Percentiles rank a stretch among this genome's conserved stretches.
phyloP scores from a whole-genome alignment of 257 asterid species.

The Solanum virginianum region DNA sequence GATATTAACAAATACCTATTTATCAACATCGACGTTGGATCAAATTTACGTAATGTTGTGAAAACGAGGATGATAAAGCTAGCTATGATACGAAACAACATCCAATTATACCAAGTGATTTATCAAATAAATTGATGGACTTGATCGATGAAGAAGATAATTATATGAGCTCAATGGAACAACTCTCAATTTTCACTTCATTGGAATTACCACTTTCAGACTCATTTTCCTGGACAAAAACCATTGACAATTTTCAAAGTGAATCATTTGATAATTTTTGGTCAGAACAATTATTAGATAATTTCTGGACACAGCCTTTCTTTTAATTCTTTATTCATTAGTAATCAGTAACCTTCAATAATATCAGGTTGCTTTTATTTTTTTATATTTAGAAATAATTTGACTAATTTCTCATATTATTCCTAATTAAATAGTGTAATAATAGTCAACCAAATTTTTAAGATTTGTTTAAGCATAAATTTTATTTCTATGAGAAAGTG shows the following conservation, averaged over 20 bases:
- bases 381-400: too few species aligned
- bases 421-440: not conserved
- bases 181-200: not conserved
- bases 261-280: conserved; percentile 3
- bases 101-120: not conserved
- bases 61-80: not conserved
- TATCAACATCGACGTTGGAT: not conserved
- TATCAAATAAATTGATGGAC: not conserved
- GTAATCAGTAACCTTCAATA: too few species aligned
- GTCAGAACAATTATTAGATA: conserved; percentile 10
- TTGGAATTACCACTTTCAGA: not conserved
- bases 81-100: not conserved
- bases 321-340: not conserved
- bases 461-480: too few species aligned
- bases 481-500: too few species aligned
- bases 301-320: not conserved
- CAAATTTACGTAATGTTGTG: not conserved
- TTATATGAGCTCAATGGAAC: not conserved
- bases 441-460: not conserved
- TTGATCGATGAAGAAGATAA: not conserved
- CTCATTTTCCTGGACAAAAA: not conserved
- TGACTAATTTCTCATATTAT: too few species aligned
- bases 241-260: not conserved
- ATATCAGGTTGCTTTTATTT: not conserved
- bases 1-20: not conserved